Evolutionary conservation across 2,329 filamentous ascomycete genomes (phyloP), one percentile per base, ranked within the genome.

Genomic region (Talaromyces sp.): DNA sequence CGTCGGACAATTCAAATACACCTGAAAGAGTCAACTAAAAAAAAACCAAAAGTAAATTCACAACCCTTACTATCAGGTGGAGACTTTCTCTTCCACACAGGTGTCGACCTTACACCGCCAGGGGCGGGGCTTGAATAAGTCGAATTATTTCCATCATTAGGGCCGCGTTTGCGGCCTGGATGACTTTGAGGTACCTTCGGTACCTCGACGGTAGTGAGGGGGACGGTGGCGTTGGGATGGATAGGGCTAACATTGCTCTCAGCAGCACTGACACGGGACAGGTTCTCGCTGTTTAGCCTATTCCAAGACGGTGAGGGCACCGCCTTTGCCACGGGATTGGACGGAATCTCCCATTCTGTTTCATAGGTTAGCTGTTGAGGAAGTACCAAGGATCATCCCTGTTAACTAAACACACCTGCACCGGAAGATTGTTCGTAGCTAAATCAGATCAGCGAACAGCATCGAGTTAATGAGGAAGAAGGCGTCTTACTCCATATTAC

Each of bases 211-310:
- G 18, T 47, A 27, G 44, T 47, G 18, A 47, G 23, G 44, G 44
- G 44, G 44, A 8, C 44, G 44, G 5, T 7, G 18, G 8, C 44
- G 18, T 27, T 14, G 7, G 16, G 14, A 27, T 6, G 44, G 4
- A 8, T 8, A 9, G 23, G 8, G 18, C 4, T 23, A 18, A 5
- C 18, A 5, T 47, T 23, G 18, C n/a, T 18, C 67, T 66, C 64
- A 70, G 50, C 12, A 31, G 27, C 16, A 27, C 27, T 8, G n/a
- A 31, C 50, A 53, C 4, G 5, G 9, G 30, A 30, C 12, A 18
- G 12, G 7, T 53, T 23, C 50, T 53, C 50, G 14, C 23, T 47
- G 18, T 3, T n/a, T 2, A 47, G 50, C 14, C n/a, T n/a, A 8
- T 5, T 5, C 27, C 27, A 27, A 31, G 27, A 12, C 0, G 28